These are phyloP conservation scores for Boletus edulis DNA, from an alignment of 768 basidiomycete species.

Conservation along the genomic window DNA sequence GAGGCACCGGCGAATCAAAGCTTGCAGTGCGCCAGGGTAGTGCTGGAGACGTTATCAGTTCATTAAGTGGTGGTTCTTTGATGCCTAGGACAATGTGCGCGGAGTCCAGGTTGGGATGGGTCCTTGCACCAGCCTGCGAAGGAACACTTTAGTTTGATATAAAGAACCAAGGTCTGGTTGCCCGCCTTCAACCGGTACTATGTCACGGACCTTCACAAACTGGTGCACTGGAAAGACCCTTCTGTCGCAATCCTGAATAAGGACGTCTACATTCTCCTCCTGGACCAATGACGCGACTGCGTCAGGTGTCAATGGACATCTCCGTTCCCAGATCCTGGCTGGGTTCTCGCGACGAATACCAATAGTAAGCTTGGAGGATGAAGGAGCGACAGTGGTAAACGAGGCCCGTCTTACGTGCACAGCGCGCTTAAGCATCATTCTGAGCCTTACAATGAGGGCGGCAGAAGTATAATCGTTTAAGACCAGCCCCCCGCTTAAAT, in stretches of 20 bases:
- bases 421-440: constrained; percentile 18
- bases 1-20: constrained; percentile 32
- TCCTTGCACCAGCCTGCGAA: constrained; percentile 71
- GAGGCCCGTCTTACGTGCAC: constrained; percentile 23
- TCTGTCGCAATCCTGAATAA: constrained; percentile 74
- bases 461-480: not conserved
- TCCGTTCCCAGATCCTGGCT: constrained; percentile 79
- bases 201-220: constrained; percentile 57
- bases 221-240: constrained; percentile 67
- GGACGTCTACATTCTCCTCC: constrained; percentile 57
- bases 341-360: constrained; percentile 80
- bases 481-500: constrained; percentile 3
- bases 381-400: constrained; percentile 16
- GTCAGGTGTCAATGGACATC: constrained; percentile 78
- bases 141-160: not conserved
- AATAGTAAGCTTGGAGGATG: constrained; percentile 38
- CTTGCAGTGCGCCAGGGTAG: constrained; percentile 16
- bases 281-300: constrained; percentile 61
- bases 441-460: not conserved
- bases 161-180: not conserved
- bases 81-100: constrained; percentile 84
- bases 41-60: constrained; percentile 51
- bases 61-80: constrained; percentile 76
- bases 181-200: not conserved
- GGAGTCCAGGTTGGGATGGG: constrained; percentile 52